Conservation (phyloP, 441 rosid species). For the Jatropha multifida region DNA sequence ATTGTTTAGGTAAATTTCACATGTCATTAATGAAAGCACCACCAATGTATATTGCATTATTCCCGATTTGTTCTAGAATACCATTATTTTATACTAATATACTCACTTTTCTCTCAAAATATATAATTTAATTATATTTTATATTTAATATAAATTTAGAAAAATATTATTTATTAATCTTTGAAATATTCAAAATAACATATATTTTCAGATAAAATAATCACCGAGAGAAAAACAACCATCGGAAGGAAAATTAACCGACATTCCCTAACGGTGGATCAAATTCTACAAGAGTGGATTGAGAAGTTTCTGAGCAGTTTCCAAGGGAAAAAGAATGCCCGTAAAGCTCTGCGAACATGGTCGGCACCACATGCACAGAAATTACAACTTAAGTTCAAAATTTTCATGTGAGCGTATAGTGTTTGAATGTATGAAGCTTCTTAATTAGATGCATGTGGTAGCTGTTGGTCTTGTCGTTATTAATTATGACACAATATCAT, state of each 20-base stretch:
- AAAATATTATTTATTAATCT: too few species aligned
- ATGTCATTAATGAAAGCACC: constrained; percentile 11
- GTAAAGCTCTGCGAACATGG: not conserved
- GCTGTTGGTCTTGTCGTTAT: too few species aligned
- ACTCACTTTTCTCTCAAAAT: not conserved
- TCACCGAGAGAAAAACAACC: too few species aligned
- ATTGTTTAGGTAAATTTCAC: constrained; percentile 22
- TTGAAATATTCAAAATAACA: too few species aligned
- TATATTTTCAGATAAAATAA: too few species aligned
- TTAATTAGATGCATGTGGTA: not conserved
- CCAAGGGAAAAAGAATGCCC: not conserved
- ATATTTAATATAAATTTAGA: too few species aligned
- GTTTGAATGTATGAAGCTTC: not conserved
- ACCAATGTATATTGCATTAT: not conserved
- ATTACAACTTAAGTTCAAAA: not conserved
- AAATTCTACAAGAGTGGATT: too few species aligned
- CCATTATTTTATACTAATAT: not conserved
- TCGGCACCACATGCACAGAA: too few species aligned
- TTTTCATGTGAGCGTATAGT: not conserved
- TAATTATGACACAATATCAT: too few species aligned
- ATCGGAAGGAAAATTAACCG: too few species aligned
- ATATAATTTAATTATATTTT: too few species aligned
- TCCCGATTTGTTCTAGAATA: not conserved
- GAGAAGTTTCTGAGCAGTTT: constrained; percentile 27
- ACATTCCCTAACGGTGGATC: not conserved